Evolutionary conservation across 768 basidiomycete genomes (phyloP), one percentile per base, ranked within the genome.

Genomic region (Mycena floridula): DNA sequence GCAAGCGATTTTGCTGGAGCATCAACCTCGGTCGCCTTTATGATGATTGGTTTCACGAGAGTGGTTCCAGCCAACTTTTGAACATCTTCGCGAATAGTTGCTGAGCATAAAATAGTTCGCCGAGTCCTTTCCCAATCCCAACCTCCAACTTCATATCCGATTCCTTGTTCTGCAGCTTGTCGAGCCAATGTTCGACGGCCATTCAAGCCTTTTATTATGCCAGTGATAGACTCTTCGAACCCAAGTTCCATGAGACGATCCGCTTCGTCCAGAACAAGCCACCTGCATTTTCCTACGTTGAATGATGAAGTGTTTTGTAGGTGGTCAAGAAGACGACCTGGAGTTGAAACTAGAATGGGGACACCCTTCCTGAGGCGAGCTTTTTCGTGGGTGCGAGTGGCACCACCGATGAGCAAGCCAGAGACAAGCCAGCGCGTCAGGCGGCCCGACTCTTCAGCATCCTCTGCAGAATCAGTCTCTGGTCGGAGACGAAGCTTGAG

Each of bases 201-300:
- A 47, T 97, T 92, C 18, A 99, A 62, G 8, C 86, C 84, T 55
- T 84, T 78, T 26, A 98, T 67, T 50, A 98, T 96, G 1, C 90
- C 92, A 45, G 77, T 79, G 55, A 99, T 87, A 0, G 92, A 90
- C 58, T 98, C 93, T 61, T 96, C 94, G 50, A 99, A 99, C 0
- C 96, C 96, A 35, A 98, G 79, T 51, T 98, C 94, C 94, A 98
- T 98, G 41, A 99, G 68, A 32, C 93, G 75, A 64, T 99, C 96
- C 5, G 95, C 94, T 68, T 99, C 96, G 59, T 99, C 96, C 21
- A 98, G 79, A 7, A 99, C 83, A 24, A 99, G 73, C 92, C 95
- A 99, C 38, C 89, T 80, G 60, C 89, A 90, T 66, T 94, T 95
- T 42, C 86, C 92, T 44, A 94, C 78, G 48, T 93, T 84, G 65